A percentile compares a stretch with the other conserved stretches of the same genome.
phyloP scores from a whole-genome alignment of 2,329 filamentous ascomycete genomes.

The Emmonsiellopsis sp. region DNA sequence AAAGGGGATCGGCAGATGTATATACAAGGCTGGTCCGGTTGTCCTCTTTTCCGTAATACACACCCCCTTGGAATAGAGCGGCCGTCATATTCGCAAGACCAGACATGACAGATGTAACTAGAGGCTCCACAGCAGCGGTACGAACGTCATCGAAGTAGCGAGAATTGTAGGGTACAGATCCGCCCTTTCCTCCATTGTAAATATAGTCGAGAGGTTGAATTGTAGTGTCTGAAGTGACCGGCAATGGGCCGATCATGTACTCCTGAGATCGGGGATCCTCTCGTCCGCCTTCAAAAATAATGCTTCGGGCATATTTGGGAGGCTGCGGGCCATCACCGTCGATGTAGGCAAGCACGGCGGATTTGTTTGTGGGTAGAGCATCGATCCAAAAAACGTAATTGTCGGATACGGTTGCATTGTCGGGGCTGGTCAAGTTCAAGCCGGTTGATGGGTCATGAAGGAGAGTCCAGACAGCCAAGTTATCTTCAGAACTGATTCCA shows the following conservation, averaged over 20 bases:
- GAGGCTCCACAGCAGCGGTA: constrained; percentile 22
- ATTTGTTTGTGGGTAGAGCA: constrained; percentile 42
- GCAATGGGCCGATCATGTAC: constrained; percentile 44
- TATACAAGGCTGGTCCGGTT: constrained; percentile 14
- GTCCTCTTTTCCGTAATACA: constrained; percentile 19
- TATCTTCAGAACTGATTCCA: constrained; percentile 35
- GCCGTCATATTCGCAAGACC: constrained; percentile 40
- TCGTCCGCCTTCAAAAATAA: constrained; percentile 39
- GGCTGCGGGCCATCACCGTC: constrained; percentile 29
- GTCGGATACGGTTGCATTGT: constrained; percentile 16
- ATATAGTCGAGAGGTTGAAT: constrained; percentile 34
- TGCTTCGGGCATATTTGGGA: constrained; percentile 37
- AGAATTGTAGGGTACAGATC: constrained; percentile 18
- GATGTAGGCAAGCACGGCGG: constrained; percentile 37
- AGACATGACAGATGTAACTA: constrained; percentile 32
- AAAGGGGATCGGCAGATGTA: constrained; percentile 28
- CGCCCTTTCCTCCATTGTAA: constrained; percentile 34
- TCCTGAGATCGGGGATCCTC: constrained; percentile 38
- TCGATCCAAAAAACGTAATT: constrained; percentile 30
- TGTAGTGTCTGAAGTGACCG: constrained; percentile 30
- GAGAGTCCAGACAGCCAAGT: constrained; percentile 35
- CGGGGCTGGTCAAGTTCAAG: constrained; percentile 38
- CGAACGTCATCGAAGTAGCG: constrained; percentile 17
- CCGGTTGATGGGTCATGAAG: constrained; percentile 33
- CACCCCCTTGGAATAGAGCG: constrained; percentile 25